These are phyloP conservation scores for Lenzites betulinus DNA, from an alignment of 768 basidiomycete genomes.

Conservation along the genomic window DNA sequence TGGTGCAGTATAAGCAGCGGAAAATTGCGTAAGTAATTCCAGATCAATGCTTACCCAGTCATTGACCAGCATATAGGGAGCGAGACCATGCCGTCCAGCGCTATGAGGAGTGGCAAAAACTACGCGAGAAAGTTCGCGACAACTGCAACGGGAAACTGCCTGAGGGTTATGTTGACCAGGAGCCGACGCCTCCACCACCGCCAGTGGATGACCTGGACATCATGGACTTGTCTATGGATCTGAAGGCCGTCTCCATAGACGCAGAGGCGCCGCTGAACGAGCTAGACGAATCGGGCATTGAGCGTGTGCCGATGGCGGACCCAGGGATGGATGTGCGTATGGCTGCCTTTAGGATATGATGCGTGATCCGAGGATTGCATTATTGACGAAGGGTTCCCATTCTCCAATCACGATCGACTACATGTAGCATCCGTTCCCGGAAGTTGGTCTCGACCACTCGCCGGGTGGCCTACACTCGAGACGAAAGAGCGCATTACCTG, in stretches of 20 bases:
- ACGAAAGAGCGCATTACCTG: conserved; percentile 75
- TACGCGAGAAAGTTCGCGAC: conserved; percentile 73
- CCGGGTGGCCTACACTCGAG: conserved; percentile 79
- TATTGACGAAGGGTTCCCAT: conserved; percentile 18
- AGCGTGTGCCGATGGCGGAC: conserved; percentile 90
- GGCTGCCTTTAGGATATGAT: conserved; percentile 22
- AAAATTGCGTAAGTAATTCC: conserved; percentile 70
- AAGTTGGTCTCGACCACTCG: conserved; percentile 63
- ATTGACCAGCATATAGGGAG: conserved; percentile 53
- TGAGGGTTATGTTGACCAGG: conserved; percentile 64
- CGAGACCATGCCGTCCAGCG: conserved; percentile 82
- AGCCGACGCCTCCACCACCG: conserved; percentile 74
- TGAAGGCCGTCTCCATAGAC: conserved; percentile 83
- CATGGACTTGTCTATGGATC: conserved; percentile 85
- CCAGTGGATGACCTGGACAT: conserved; percentile 84
- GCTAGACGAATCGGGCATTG: conserved; percentile 79
- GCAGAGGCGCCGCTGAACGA: conserved; percentile 57
- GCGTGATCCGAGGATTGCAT: conserved; percentile 24
- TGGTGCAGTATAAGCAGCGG: conserved; percentile 90
- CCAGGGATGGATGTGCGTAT: conserved; percentile 80
- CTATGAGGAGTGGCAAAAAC: conserved; percentile 87
- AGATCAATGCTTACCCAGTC: conserved; percentile 1
- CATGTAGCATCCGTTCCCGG: conserved; percentile 64
- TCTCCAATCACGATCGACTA: conserved; percentile 17
- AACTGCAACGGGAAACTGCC: conserved; percentile 77